Percentiles rank a stretch among this genome's conserved stretches.
These are phyloP conservation scores for Forsythia suspensa DNA, from an alignment of 257 asterid genomes.

Conservation along the genomic window DNA sequence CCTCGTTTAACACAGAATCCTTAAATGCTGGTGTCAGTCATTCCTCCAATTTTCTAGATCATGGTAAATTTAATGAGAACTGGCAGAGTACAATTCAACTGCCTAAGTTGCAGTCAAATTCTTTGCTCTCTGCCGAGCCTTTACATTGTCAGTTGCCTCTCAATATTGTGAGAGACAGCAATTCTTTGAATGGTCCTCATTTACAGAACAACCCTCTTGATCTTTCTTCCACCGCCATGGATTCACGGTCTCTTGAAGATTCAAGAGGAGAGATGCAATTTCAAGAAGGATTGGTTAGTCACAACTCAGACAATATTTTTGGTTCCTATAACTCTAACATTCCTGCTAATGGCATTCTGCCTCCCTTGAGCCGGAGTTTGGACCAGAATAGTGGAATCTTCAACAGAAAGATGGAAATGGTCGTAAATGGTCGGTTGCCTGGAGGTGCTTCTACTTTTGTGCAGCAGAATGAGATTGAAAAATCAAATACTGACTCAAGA, in stretches of 20 bases:
- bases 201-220: conserved; percentile 39
- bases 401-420: conserved; percentile 45
- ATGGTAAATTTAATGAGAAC: conserved; percentile 43
- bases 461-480: conserved; percentile 44
- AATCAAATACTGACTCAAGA: conserved; percentile 31
- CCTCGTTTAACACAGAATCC: conserved; percentile 49
- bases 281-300: conserved; percentile 45
- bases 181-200: conserved; percentile 36
- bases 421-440: conserved; percentile 40
- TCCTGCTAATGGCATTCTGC: conserved; percentile 34
- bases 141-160: conserved; percentile 50
- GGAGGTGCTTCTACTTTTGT: conserved; percentile 42
- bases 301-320: conserved; percentile 30
- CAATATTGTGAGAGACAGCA: conserved; percentile 36
- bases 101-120: conserved; percentile 43
- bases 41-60: conserved; percentile 53
- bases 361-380: conserved; percentile 39
- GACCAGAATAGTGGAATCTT: conserved; percentile 35
- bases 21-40: conserved; percentile 36
- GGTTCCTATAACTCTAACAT: conserved; percentile 38
- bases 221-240: conserved; percentile 39
- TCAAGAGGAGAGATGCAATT: conserved; percentile 43
- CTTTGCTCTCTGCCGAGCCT: conserved; percentile 43
- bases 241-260: conserved; percentile 46
- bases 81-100: conserved; percentile 47